Conservation (phyloP, 176 grass and related monocot genomes). For the Stipa capillata region DNA sequence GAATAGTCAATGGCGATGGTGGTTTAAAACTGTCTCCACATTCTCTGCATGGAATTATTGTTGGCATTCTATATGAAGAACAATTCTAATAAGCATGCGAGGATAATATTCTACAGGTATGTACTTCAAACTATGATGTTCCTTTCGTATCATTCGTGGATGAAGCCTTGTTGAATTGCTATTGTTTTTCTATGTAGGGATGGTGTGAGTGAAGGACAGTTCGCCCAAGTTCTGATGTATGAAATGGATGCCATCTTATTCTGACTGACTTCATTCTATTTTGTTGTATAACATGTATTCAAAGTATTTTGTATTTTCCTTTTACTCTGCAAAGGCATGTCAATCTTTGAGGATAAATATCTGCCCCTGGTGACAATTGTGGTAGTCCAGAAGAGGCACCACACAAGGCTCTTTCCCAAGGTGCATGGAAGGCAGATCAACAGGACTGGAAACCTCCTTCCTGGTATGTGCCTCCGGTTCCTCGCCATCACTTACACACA, state of each 20-base stretch:
- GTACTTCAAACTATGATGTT: neutral
- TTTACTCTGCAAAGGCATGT: slow-evolving; percentile 59
- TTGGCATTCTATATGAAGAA: slow-evolving; percentile 24
- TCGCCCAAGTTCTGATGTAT: slow-evolving; percentile 46
- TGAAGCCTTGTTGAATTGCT: no score
- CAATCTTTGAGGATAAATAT: slow-evolving; percentile 36
- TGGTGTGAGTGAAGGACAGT: slow-evolving; percentile 84
- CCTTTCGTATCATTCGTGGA: neutral
- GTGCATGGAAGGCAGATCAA: slow-evolving; percentile 38
- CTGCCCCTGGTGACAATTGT: slow-evolving; percentile 60
- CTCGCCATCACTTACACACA: no score
- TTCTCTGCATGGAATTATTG: slow-evolving; percentile 51
- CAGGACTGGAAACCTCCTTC: slow-evolving; percentile 60
- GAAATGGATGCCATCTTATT: slow-evolving; percentile 69
- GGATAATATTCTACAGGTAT: slow-evolving; percentile 95
- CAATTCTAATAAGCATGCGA: neutral
- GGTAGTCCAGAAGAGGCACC: slow-evolving; percentile 84
- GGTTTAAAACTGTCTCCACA: slow-evolving; percentile 6
- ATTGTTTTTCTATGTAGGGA: slow-evolving; percentile 25
- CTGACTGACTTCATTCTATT: slow-evolving; percentile 1
- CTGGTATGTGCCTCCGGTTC: no score
- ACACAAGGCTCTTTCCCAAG: slow-evolving; percentile 77
- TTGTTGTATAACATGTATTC: neutral
- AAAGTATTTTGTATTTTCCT: neutral
- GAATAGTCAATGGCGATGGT: neutral